Base-by-base conservation (phyloP, 2,329 filamentous ascomycete species). In the Xylariaceae sp. region DNA sequence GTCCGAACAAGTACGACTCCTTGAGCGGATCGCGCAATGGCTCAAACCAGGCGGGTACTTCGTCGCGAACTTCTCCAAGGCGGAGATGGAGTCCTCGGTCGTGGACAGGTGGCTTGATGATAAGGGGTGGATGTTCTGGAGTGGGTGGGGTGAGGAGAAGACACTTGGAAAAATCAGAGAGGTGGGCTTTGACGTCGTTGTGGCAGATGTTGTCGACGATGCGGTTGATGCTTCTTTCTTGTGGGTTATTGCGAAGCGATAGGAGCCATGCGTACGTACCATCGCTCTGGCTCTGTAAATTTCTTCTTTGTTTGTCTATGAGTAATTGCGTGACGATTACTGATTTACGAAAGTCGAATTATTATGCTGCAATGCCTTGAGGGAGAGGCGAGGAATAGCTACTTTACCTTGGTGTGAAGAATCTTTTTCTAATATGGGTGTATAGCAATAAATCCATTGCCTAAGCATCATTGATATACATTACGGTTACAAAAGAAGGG, bases 31-130 rank as follows among this genome's bases (percentile, higher is more conserved):
- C 17, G 62, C 57, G 0, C 39, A 34, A 6, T 86, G 82, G 83
- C 65, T 86, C 33, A 79, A 76, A 61, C 78, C 79, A 0, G 81
- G 80, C 0, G 83, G 82, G 1, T 72, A 71, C 33, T 60, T 86
- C 19, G 74, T 86, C 23, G 75, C 73, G 6, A 83, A 80, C 62
- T 79, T 84, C 56, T 50, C 71, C 2, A 72, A 58, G 21, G 66
- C 68, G 34, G 69, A 67, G 21, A 57, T 45, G 16, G 66, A 71
- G 31, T 68, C 67, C 1, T 39, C 61, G 2, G 71, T 74, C 12
- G 61, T 66, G 47, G 71, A 76, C 17, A 58, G 67, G 31, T 78
- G 77, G 76, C 63, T 79, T 17, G 64, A 60, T 1, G 68, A 75
- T 11, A 64, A 74, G 34, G 75, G 73, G 2, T 79, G 77, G 77